A percentile compares a stretch with the other conserved stretches of the same genome.
phyloP scores from a whole-genome alignment of 2,329 filamentous ascomycete species.

The Ascochyta clinopodiicola region DNA sequence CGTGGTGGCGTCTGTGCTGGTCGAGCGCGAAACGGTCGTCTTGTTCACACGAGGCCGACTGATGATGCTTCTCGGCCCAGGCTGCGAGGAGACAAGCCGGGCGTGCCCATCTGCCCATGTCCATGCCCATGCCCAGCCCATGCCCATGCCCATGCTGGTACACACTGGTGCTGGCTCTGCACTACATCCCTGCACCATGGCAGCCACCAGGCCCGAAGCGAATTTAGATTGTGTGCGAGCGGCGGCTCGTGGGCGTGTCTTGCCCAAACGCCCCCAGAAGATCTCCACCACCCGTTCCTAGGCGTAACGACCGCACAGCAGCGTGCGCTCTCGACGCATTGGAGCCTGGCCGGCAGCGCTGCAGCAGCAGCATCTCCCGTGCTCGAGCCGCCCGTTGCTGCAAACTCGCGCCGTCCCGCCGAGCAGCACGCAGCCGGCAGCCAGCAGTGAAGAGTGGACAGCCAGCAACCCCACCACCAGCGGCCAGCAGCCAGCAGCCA shows the following conservation, averaged over 20 bases:
- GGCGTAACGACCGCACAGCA: constrained; percentile 28
- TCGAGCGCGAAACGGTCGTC: constrained; percentile 32
- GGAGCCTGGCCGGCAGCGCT: constrained; percentile 22
- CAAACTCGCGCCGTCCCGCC: constrained; percentile 47
- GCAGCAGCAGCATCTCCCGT: constrained; percentile 19
- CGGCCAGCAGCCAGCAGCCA: too few relatives aligned
- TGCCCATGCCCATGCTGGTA: constrained; percentile 27
- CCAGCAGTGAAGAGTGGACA: too few relatives aligned
- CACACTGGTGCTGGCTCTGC: constrained; percentile 18
- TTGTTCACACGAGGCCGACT: constrained; percentile 17
- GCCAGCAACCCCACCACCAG: too few relatives aligned
- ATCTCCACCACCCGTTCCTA: constrained; percentile 46
- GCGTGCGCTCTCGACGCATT: constrained; percentile 29
- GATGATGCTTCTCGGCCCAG: constrained; percentile 32
- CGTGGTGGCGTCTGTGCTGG: constrained; percentile 35
- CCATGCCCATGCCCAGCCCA: too few relatives aligned
- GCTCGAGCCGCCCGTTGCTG: constrained; percentile 32
- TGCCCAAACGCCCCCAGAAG: constrained; percentile 36
- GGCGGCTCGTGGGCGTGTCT: constrained; percentile 38
- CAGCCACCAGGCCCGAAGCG: constrained; percentile 40
- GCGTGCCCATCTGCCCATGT: background rate
- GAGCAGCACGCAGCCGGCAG: constrained; percentile 30
- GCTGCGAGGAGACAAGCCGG: constrained; percentile 35
- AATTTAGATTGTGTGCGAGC: constrained; percentile 48
- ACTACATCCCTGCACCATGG: too few relatives aligned